Evolutionary conservation across 2,329 filamentous ascomycete species (phyloP).

Genomic region (Phialophora chinensis): DNA sequence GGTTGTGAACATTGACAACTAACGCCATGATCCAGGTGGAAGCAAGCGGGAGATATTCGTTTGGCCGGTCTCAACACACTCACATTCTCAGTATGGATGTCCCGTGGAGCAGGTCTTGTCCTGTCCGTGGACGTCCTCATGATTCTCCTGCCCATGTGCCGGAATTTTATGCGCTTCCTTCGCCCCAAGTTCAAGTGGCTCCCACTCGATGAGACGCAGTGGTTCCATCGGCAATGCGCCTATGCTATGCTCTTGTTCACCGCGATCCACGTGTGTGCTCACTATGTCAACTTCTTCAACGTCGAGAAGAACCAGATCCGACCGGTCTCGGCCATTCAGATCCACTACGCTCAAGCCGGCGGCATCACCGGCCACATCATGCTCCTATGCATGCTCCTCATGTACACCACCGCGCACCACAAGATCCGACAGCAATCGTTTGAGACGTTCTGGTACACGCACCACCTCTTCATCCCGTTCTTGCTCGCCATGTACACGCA

Average conservation of each 20-base stretch:
- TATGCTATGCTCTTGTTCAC: constrained; percentile 87
- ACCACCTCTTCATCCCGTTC: constrained; percentile 98
- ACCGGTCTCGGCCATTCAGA: constrained; percentile 79
- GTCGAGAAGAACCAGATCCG: constrained; percentile 86
- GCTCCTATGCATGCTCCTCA: constrained; percentile 98
- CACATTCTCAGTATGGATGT: constrained; percentile 91
- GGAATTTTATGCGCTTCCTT: constrained; percentile 82
- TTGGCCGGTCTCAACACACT: constrained; percentile 81
- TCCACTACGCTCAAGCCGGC: constrained; percentile 87
- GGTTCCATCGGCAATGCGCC: constrained; percentile 94
- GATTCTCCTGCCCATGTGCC: constrained; percentile 92
- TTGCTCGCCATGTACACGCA: constrained; percentile 93
- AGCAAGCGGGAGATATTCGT: constrained; percentile 71
- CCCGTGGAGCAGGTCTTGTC: constrained; percentile 86
- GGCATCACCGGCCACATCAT: constrained; percentile 97
- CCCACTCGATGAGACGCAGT: constrained; percentile 93
- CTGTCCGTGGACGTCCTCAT: constrained; percentile 83
- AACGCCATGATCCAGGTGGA: constrained; percentile 65
- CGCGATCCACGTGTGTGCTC: constrained; percentile 73
- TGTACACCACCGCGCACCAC: constrained; percentile 94
- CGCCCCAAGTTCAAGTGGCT: constrained; percentile 86
- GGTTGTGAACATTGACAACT: constrained; percentile 34
- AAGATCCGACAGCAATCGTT: constrained; percentile 96
- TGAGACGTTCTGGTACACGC: constrained; percentile 99
- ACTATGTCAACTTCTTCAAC: constrained; percentile 99